Evolutionary conservation across 2,329 filamentous ascomycete species (phyloP).

Genomic region (Magnaporthales sp.): DNA sequence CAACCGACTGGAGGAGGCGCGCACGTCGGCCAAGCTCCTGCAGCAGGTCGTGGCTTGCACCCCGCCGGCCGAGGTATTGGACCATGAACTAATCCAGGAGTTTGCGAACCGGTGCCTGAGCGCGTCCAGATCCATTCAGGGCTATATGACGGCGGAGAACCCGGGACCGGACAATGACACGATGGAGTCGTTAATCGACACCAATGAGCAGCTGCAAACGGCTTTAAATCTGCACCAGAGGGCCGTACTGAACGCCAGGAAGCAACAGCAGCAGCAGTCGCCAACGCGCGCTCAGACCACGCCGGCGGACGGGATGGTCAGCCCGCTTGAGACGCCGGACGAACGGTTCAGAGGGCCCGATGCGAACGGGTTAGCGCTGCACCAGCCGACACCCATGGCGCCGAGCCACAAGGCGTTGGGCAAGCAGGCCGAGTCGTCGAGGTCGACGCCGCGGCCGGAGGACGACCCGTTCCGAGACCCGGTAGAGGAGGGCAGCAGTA

Average conservation of each 20-base stretch:
- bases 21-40: constrained; percentile 84
- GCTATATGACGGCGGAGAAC: constrained; percentile 72
- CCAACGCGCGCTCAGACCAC: not conserved
- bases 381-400: constrained; percentile 7
- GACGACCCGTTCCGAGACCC: constrained; percentile 19
- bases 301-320: not conserved
- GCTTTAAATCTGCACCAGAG: constrained; percentile 80
- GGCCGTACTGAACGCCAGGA: constrained; percentile 57
- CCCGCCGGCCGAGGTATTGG: constrained; percentile 62
- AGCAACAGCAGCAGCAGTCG: constrained; percentile 19
- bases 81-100: constrained; percentile 85
- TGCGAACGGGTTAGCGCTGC: not conserved
- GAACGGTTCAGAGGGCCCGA: constrained; percentile 1
- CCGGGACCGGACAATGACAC: constrained; percentile 87
- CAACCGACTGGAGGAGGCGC: constrained; percentile 79
- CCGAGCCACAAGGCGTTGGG: constrained; percentile 15
- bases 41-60: constrained; percentile 86
- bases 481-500: constrained; percentile 4
- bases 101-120: constrained; percentile 80
- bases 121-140: constrained; percentile 73
- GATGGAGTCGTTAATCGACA: constrained; percentile 87
- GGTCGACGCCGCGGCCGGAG: constrained; percentile 9
- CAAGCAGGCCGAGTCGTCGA: constrained; percentile 11
- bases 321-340: not conserved
- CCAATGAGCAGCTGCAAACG: constrained; percentile 81